These are phyloP conservation scores for Mortierella claussenii DNA, from an alignment of 192 early-diverging fungal genomes.

Conservation along the genomic window DNA sequence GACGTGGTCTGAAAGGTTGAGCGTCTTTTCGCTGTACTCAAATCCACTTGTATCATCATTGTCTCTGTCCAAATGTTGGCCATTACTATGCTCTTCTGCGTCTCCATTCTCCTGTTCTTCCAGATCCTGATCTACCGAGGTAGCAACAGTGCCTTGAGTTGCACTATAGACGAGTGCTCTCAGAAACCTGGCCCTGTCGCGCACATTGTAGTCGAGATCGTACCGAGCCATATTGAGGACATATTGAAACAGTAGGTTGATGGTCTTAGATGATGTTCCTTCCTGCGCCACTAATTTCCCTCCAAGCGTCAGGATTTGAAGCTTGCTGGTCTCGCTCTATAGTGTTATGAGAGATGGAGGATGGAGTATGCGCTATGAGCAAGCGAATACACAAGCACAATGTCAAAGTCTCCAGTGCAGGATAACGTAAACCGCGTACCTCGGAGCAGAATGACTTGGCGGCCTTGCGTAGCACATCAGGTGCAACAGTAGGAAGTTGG, in stretches of 20 bases:
- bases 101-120: conserved; percentile 15
- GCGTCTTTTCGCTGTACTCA: conserved; percentile 34
- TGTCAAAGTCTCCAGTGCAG: no score
- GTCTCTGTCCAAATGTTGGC: conserved; percentile 6
- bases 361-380: no score
- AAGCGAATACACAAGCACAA: no score
- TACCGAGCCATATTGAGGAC: conserved; percentile 89
- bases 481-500: conserved; percentile 70
- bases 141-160: not conserved
- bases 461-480: conserved; percentile 84
- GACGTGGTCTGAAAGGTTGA: conserved; percentile 61
- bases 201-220: conserved; percentile 88
- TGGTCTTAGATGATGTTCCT: conserved; percentile 41
- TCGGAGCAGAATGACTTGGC: conserved; percentile 69
- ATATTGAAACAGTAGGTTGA: conserved; percentile 72
- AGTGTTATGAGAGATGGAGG: not conserved
- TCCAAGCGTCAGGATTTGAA: conserved; percentile 85
- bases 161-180: conserved; percentile 61
- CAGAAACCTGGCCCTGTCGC: conserved; percentile 88
- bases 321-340: conserved; percentile 77
- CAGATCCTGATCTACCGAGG: not conserved
- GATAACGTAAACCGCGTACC: conserved; percentile 27
- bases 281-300: conserved; percentile 71
- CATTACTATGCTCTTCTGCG: not conserved
- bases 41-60: conserved; percentile 24